phyloP scores from a whole-genome alignment of 257 asterid species.

The Nicotiana otophora region DNA sequence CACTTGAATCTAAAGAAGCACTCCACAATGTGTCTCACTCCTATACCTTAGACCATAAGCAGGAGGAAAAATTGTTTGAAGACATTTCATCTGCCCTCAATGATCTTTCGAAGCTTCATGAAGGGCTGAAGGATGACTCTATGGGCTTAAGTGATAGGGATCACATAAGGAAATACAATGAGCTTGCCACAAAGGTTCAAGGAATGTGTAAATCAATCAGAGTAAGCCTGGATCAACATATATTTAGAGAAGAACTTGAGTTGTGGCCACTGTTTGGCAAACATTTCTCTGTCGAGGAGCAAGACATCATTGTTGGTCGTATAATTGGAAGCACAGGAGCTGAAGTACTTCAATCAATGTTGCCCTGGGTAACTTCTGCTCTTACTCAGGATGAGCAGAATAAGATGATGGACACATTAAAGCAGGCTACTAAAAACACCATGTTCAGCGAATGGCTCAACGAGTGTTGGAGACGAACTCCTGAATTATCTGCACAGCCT shows the following conservation, averaged over 20 bases:
- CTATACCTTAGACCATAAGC: constrained; percentile 44
- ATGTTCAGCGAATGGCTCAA: constrained; percentile 53
- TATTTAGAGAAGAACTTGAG: constrained; percentile 46
- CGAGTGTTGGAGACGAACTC: constrained; percentile 34
- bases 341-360: constrained; percentile 49
- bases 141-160: background rate
- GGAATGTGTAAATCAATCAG: constrained; percentile 49
- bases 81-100: constrained; percentile 32
- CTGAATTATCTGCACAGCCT: constrained; percentile 29
- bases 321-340: constrained; percentile 52
- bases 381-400: constrained; percentile 47
- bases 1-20: constrained; percentile 42
- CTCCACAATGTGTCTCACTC: constrained; percentile 49
- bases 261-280: constrained; percentile 42
- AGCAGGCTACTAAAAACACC: constrained; percentile 44
- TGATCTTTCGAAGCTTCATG: constrained; percentile 34
- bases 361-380: constrained; percentile 54
- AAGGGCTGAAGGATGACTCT: constrained; percentile 19
- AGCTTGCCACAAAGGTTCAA: constrained; percentile 42
- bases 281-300: constrained; percentile 45
- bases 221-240: constrained; percentile 44
- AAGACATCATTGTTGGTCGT: constrained; percentile 43
- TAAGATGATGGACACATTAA: constrained; percentile 43
- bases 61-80: constrained; percentile 40
- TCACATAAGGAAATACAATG: constrained; percentile 24